Evolutionary conservation across 2,329 filamentous ascomycete genomes (phyloP).

Genomic region (Emmonsiellopsis sp.): DNA sequence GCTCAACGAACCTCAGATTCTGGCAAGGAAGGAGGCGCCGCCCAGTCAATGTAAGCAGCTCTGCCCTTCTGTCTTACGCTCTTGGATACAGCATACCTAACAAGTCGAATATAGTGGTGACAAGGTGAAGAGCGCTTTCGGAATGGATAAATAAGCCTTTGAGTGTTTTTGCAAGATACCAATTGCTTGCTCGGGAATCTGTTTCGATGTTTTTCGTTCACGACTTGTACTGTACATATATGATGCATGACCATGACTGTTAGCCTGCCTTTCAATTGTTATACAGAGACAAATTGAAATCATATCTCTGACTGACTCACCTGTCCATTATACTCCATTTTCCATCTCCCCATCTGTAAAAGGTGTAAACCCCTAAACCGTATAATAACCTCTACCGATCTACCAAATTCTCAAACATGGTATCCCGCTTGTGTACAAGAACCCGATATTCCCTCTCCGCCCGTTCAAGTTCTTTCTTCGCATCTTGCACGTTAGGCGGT

Average conservation of each 20-base stretch:
- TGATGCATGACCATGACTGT: neutral
- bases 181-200: neutral
- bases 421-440: conserved; percentile 57
- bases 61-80: neutral
- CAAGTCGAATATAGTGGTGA: conserved; percentile 23
- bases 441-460: conserved; percentile 55
- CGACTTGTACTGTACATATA: conserved; percentile 6
- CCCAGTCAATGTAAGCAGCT: conserved; percentile 28
- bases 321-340: neutral
- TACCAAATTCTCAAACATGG: conserved; percentile 64
- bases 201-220: conserved; percentile 4
- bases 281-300: neutral
- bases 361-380: neutral
- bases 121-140: conserved; percentile 35
- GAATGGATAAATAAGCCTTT: conserved; percentile 19
- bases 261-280: neutral
- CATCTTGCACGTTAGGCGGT: conserved; percentile 59
- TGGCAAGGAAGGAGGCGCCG: conserved; percentile 27
- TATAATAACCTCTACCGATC: conserved; percentile 23
- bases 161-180: neutral
- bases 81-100: conserved; percentile 1
- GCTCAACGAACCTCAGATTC: conserved; percentile 36
- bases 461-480: conserved; percentile 59
- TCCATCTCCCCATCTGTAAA: neutral
- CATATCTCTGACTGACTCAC: too few relatives aligned